Evolutionary conservation across 2,329 filamentous ascomycete species (phyloP).

Genomic region (Exophiala viscosa): DNA sequence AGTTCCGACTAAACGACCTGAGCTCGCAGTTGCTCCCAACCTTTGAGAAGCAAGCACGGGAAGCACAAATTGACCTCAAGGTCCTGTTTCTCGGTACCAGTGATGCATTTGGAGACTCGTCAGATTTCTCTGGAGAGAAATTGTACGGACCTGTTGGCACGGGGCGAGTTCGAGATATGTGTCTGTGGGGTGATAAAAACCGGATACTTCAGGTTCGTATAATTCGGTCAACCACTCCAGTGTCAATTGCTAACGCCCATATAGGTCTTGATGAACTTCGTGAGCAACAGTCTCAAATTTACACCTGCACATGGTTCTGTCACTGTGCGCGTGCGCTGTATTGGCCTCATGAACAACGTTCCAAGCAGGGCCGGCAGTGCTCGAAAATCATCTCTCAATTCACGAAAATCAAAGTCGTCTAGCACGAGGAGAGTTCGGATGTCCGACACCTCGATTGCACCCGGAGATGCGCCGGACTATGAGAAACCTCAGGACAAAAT

Average conservation of each 20-base stretch:
- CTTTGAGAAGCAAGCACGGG: slow-evolving; percentile 83
- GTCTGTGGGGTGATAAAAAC: slow-evolving; percentile 88
- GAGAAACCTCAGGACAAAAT: slow-evolving; percentile 10
- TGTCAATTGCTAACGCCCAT: no score
- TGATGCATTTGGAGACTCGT: slow-evolving; percentile 30
- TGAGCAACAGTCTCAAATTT: slow-evolving; percentile 90
- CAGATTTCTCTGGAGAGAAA: slow-evolving; percentile 36
- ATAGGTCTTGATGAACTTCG: slow-evolving; percentile 70
- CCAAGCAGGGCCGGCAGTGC: slow-evolving; percentile 23
- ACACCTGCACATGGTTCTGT: slow-evolving; percentile 74
- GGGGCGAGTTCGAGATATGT: slow-evolving; percentile 75
- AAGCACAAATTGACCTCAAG: slow-evolving; percentile 69
- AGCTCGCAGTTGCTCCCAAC: slow-evolving; percentile 78
- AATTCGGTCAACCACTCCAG: not conserved
- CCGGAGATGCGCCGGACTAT: slow-evolving; percentile 16
- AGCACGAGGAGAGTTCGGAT: slow-evolving; percentile 27
- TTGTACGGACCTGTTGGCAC: slow-evolving; percentile 63
- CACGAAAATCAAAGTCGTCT: slow-evolving; percentile 26
- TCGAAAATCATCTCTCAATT: slow-evolving; percentile 37
- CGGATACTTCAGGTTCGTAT: slow-evolving; percentile 74
- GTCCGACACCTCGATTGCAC: slow-evolving; percentile 26
- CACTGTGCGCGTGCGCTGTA: slow-evolving; percentile 69
- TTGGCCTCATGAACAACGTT: slow-evolving; percentile 33
- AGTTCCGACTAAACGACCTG: slow-evolving; percentile 81
- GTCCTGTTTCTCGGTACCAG: slow-evolving; percentile 65